These are phyloP conservation scores for Sporobolomyces roseus DNA, from an alignment of 768 basidiomycete species.

Conservation along the genomic window DNA sequence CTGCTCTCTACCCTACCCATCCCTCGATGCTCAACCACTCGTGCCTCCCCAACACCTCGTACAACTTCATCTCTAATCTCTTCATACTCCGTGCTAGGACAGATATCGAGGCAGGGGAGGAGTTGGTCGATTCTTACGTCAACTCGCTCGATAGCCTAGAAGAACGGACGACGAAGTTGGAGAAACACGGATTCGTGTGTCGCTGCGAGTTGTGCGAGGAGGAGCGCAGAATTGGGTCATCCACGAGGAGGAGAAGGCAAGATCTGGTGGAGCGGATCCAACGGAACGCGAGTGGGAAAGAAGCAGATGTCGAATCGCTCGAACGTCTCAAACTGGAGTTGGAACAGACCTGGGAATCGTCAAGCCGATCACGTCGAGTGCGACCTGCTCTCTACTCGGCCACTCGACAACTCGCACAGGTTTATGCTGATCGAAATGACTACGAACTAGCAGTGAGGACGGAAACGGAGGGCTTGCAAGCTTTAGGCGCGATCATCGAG, in stretches of 20 bases:
- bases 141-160: constrained; percentile 54
- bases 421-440: not conserved
- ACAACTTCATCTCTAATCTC: constrained; percentile 70
- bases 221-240: constrained; percentile 52
- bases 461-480: constrained; percentile 11
- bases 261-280: not conserved
- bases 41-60: constrained; percentile 73
- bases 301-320: not conserved
- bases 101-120: constrained; percentile 65
- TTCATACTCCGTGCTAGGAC: constrained; percentile 69
- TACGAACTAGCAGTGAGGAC: constrained; percentile 6
- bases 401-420: constrained; percentile 8
- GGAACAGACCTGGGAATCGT: not conserved
- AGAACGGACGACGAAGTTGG: constrained; percentile 47
- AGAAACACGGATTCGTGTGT: constrained; percentile 54
- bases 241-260: not conserved
- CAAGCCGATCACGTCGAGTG: not conserved
- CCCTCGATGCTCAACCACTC: constrained; percentile 85
- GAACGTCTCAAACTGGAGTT: not conserved
- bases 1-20: constrained; percentile 69
- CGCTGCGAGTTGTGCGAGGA: constrained; percentile 63
- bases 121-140: constrained; percentile 71
- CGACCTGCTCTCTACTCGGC: constrained; percentile 26
- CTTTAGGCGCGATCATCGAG: constrained; percentile 11
- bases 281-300: not conserved